Base-by-base conservation (phyloP, 2,329 filamentous ascomycete genomes). In the Pseudogymnoascus sp. region DNA sequence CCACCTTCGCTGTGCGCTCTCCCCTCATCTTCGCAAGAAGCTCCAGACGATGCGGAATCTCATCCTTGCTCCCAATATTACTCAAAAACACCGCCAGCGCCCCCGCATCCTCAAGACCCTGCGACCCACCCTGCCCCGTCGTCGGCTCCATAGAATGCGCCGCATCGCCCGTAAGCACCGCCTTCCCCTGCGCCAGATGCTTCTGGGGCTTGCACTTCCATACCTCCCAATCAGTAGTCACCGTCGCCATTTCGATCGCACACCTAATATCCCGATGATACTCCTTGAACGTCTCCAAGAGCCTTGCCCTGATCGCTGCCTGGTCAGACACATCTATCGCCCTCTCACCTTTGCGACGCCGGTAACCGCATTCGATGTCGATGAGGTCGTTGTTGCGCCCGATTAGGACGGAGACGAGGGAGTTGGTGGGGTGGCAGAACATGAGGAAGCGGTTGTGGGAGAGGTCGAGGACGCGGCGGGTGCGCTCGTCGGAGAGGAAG, bases 91-190 rank as follows among this genome's bases (percentile, higher is more conserved):
- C 67, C 14, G 73, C 72, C 16, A 76, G 66, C 4, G 73, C 71
- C 11, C 72, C 69, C 2, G 70, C 74, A 65, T 76, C 75, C 66
- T 76, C 74, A 46, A 77, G 70, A 2, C 70, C 69, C 63, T 74
- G 73, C 5, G 73, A 73, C 6, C 71, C 75, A 7, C 75, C 75
- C 62, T 73, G 72, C 1, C 71, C 71, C 2, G 73, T 72, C 1
- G 73, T 71, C 0, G 75, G 74, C 3, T 75, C 69, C 60, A 75
- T 73, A 28, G 73, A 68, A 67, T 77, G 75, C n/a, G 75, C 74
- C 10, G 74, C 71, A 64, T 76, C 74, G 6, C 75, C 75, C 38
- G 76, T 69, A 31, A 74, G 66, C n/a, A 73, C 65, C 7, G 74
- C 70, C 8, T 70, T 69, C 14, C 69, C 70, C 3, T 67, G 69